Conservation (phyloP, 2,329 filamentous ascomycete genomes). For the Fusarium sarcochroum region DNA sequence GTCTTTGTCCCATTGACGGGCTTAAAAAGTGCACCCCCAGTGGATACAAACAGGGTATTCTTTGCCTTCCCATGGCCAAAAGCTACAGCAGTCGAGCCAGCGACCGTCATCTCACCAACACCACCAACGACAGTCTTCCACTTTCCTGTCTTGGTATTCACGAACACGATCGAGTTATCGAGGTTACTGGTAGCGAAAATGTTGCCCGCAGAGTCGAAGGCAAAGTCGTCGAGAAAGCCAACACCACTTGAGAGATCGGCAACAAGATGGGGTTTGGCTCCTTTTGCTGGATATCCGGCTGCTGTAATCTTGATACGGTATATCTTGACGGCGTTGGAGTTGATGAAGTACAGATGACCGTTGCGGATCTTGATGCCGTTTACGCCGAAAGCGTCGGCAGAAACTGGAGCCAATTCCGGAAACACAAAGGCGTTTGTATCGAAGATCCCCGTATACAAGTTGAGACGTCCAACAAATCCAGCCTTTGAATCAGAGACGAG, state of each 20-base stretch:
- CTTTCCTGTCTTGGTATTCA: slow-evolving; percentile 27
- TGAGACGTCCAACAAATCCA: slow-evolving; percentile 13
- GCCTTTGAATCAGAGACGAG: slow-evolving; percentile 10
- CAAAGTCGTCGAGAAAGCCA: slow-evolving; percentile 44
- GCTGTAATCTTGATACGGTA: slow-evolving; percentile 33
- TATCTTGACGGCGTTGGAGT: slow-evolving; percentile 24
- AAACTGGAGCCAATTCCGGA: slow-evolving; percentile 7
- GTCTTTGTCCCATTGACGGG: slow-evolving; percentile 36
- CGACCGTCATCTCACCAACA: slow-evolving; percentile 32
- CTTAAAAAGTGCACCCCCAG: slow-evolving; percentile 26
- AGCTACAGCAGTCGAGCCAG: slow-evolving; percentile 39
- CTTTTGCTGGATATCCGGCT: slow-evolving; percentile 25
- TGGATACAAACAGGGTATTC: slow-evolving; percentile 31
- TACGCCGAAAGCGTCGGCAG: slow-evolving; percentile 1
- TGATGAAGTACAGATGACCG: slow-evolving; percentile 3
- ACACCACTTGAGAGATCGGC: slow-evolving; percentile 24
- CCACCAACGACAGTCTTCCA: slow-evolving; percentile 33
- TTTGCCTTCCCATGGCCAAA: slow-evolving; percentile 36
- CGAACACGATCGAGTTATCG: slow-evolving; percentile 40
- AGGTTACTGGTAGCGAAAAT: slow-evolving; percentile 43
- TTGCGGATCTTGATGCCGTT: slow-evolving; percentile 12
- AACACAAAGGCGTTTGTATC: slow-evolving; percentile 10
- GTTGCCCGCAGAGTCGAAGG: slow-evolving; percentile 33
- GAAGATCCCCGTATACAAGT: neutral
- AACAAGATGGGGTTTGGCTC: slow-evolving; percentile 38